Percentiles rank a stretch among this genome's conserved stretches.
Evolutionary conservation across 2,329 filamentous ascomycete species (phyloP).

Genomic region (Sporothrix humicola): DNA sequence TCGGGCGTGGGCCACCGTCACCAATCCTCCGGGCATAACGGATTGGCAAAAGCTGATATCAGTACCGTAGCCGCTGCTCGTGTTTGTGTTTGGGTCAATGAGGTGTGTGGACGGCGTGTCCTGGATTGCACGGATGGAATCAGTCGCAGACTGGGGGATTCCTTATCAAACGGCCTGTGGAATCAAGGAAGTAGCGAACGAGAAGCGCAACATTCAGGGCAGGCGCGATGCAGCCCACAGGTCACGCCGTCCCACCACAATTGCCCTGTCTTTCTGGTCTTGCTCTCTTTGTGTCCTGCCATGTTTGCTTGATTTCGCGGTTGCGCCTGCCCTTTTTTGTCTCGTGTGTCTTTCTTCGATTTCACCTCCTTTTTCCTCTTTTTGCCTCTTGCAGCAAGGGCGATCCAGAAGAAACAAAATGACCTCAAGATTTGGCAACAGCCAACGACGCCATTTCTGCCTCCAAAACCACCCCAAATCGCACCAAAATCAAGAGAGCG

Average conservation of each 20-base stretch:
- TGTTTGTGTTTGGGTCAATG: neutral
- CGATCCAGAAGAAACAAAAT: slow-evolving; percentile 10
- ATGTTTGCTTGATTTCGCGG: neutral
- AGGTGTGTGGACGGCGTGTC: neutral
- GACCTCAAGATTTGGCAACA: neutral
- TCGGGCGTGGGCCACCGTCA: neutral
- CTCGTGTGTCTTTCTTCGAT: neutral
- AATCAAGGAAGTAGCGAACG: neutral
- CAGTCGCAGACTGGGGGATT: neutral
- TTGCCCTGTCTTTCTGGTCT: neutral
- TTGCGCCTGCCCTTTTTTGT: neutral
- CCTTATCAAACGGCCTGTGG: neutral
- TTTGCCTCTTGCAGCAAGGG: neutral
- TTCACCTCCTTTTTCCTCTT: neutral
- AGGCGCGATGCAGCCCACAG: neutral
- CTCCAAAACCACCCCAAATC: neutral
- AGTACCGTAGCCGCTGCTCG: neutral
- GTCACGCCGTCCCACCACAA: neutral
- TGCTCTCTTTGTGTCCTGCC: too few relatives aligned
- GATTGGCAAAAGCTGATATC: too few relatives aligned
- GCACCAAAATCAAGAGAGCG: slow-evolving; percentile 4
- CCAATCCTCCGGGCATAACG: too few relatives aligned
- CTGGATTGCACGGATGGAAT: neutral
- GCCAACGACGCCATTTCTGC: neutral
- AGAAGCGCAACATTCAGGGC: neutral